Conservation (phyloP, 1,284 basidiomycete species). For the Puccinia sorghi region DNA sequence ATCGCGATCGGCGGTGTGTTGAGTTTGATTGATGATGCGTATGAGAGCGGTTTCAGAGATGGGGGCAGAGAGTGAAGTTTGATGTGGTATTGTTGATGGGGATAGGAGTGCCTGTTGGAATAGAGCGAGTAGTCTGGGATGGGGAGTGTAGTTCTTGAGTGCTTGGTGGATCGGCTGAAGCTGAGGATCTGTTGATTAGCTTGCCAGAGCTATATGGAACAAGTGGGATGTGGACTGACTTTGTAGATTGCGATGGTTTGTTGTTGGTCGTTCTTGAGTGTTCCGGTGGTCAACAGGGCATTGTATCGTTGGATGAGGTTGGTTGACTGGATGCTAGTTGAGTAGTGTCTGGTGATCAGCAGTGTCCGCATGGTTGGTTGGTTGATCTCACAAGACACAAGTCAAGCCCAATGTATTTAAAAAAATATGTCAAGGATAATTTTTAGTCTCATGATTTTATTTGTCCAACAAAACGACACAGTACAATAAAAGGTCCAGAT, state of each 20-base stretch:
- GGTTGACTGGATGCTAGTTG: slow-evolving; percentile 19
- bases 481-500: too few species aligned
- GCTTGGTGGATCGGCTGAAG: slow-evolving; percentile 31
- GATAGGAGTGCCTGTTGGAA: slow-evolving; percentile 34
- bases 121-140: slow-evolving; percentile 27
- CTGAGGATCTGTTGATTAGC: too few species aligned
- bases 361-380: too few species aligned
- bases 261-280: not conserved
- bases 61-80: not conserved
- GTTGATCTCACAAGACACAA: too few species aligned
- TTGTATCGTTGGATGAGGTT: slow-evolving; percentile 36
- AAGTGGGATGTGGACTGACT: too few species aligned
- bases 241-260: slow-evolving; percentile 26
- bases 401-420: too few species aligned
- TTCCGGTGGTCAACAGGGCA: not conserved
- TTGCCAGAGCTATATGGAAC: too few species aligned
- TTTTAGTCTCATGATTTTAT: too few species aligned
- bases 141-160: slow-evolving; percentile 22
- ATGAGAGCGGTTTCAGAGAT: slow-evolving; percentile 4
- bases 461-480: too few species aligned
- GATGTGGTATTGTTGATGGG: not conserved
- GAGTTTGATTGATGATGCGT: slow-evolving; percentile 11
- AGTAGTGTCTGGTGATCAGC: too few species aligned
- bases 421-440: too few species aligned
- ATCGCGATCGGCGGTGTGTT: slow-evolving; percentile 19